phyloP scores from a whole-genome alignment of 2,329 filamentous ascomycete species.

The Tolypocladium pustulatum region DNA sequence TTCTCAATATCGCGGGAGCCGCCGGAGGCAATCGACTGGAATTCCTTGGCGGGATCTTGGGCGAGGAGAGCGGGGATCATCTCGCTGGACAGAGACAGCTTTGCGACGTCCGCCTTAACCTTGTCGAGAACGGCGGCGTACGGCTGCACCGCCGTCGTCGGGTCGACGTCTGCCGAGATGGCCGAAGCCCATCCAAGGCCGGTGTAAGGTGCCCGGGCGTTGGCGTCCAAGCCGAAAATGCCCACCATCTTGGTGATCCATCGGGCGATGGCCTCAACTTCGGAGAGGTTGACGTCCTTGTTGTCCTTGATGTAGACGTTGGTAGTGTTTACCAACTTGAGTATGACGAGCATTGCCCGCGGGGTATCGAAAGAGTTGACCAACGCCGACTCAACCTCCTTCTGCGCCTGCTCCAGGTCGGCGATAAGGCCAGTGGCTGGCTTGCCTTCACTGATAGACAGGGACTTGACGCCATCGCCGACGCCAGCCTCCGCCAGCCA shows the following conservation, averaged over 20 bases:
- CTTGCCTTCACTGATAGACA: constrained; percentile 25
- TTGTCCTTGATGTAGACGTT: constrained; percentile 49
- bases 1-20: constrained; percentile 42
- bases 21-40: constrained; percentile 29
- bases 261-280: constrained; percentile 49
- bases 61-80: constrained; percentile 31
- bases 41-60: constrained; percentile 34
- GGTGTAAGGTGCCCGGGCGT: constrained; percentile 42
- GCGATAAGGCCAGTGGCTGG: constrained; percentile 21
- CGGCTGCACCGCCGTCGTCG: constrained; percentile 33
- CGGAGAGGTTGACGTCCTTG: constrained; percentile 33
- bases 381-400: constrained; percentile 48
- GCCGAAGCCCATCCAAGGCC: constrained; percentile 45
- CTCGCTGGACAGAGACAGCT: constrained; percentile 38
- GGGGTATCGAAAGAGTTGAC: constrained; percentile 84
- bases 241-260: constrained; percentile 80
- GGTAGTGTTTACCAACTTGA: constrained; percentile 65
- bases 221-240: constrained; percentile 70
- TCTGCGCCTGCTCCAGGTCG: constrained; percentile 42
- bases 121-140: constrained; percentile 34
- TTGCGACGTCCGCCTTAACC: constrained; percentile 34
- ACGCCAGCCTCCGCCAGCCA: constrained; percentile 35
- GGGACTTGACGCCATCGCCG: constrained; percentile 21
- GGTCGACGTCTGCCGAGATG: constrained; percentile 29
- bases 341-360: constrained; percentile 65